A percentile compares a stretch with the other conserved stretches of the same genome.
These are phyloP conservation scores for Saccharomyces mikatae DNA, from an alignment of 805 yeast species.

Conservation along the genomic window DNA sequence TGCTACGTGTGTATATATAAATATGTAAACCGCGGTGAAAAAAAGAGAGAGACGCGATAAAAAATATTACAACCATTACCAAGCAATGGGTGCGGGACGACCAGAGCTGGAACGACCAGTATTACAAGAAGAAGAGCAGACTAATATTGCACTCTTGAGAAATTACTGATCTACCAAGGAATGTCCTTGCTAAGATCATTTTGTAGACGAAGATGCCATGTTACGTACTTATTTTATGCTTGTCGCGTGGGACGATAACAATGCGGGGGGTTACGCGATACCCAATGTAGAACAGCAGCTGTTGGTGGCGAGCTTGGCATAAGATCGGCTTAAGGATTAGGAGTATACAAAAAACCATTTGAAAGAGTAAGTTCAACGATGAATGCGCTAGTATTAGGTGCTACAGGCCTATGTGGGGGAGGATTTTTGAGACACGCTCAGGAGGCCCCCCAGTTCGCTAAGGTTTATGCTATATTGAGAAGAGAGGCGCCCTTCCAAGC, in stretches of 20 bases:
- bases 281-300: neutral
- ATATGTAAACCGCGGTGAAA: neutral
- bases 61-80: neutral
- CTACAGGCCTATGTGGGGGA: slow-evolving; percentile 73
- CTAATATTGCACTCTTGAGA: neutral
- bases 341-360: neutral
- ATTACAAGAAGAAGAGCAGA: neutral
- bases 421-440: slow-evolving; percentile 43
- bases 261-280: neutral
- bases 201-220: neutral
- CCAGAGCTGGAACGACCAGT: neutral
- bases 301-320: neutral
- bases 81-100: neutral
- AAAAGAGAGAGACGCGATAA: neutral
- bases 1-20: neutral
- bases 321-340: neutral
- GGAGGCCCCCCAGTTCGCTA: slow-evolving; percentile 30
- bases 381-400: slow-evolving; percentile 46
- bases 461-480: slow-evolving; percentile 46
- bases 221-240: neutral
- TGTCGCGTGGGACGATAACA: neutral
- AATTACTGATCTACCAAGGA: neutral
- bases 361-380: slow-evolving; percentile 1
- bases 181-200: neutral
- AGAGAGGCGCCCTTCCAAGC: slow-evolving; percentile 31